Conservation (phyloP, 768 basidiomycete species). For the Paxillus involutus region DNA sequence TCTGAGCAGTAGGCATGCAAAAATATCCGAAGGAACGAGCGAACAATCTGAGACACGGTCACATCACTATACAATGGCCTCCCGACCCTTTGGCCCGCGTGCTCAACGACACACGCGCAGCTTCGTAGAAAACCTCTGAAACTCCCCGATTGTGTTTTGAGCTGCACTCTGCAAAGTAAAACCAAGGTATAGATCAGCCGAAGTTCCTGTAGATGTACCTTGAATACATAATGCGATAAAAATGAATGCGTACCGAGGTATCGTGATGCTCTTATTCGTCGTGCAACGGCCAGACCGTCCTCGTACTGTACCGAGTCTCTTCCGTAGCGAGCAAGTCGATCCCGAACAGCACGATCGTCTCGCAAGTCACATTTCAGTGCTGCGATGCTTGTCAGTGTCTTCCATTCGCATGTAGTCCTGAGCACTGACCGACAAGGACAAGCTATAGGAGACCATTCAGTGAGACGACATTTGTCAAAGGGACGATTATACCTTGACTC, state of each 20-base stretch:
- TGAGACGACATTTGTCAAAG: conserved; percentile 2
- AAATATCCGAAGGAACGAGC: conserved; percentile 3
- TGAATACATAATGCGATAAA: neutral
- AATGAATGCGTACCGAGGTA: conserved; percentile 73
- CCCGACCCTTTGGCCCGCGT: conserved; percentile 69
- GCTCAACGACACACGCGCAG: conserved; percentile 79
- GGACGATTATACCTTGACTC: conserved; percentile 70
- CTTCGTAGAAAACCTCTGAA: conserved; percentile 89
- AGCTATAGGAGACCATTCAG: conserved; percentile 45
- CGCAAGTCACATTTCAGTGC: conserved; percentile 96
- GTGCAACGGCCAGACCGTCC: conserved; percentile 83
- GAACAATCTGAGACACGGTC: conserved; percentile 21
- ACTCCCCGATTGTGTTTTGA: conserved; percentile 97
- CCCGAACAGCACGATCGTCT: conserved; percentile 73
- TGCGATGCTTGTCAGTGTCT: conserved; percentile 29
- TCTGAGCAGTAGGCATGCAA: neutral
- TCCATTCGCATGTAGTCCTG: neutral
- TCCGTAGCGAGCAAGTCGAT: conserved; percentile 70
- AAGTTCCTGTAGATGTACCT: neutral
- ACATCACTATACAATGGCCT: conserved; percentile 60
- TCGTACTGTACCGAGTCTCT: conserved; percentile 85
- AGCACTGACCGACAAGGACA: conserved; percentile 79
- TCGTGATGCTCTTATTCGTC: conserved; percentile 88
- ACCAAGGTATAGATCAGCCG: neutral
- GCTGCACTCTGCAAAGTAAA: conserved; percentile 73